Conservation (phyloP, 2,329 filamentous ascomycete genomes). For the Pseudogymnoascus sp. region DNA sequence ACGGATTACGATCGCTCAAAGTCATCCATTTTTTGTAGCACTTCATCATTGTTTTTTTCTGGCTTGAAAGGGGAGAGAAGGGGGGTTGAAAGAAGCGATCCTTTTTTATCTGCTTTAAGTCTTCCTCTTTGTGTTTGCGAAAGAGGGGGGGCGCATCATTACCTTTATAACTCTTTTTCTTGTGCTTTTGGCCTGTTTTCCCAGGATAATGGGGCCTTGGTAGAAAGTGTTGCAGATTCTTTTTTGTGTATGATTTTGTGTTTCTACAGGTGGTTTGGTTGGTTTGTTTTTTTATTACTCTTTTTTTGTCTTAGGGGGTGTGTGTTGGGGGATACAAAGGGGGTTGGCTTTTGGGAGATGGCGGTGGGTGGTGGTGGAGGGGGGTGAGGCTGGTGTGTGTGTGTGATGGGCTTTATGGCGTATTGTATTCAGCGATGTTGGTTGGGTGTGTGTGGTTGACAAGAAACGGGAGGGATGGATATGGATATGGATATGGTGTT, state of each 20-base stretch:
- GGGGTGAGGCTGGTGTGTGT: neutral
- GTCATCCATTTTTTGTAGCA: slow-evolving; percentile 1
- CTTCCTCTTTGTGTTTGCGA: neutral
- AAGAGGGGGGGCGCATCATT: neutral
- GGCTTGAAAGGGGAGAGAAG: neutral
- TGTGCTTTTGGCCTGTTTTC: slow-evolving; percentile 10
- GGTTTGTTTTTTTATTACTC: neutral
- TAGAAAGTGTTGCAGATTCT: neutral
- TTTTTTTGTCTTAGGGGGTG: neutral
- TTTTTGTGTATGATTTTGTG: neutral
- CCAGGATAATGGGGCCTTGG: neutral
- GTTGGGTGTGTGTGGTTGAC: neutral
- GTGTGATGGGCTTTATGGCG: neutral
- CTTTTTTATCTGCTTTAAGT: neutral
- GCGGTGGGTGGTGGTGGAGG: neutral
- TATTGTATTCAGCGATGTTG: neutral
- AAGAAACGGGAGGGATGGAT: neutral
- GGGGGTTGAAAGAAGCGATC: neutral
- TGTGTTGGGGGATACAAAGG: neutral
- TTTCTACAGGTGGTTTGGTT: neutral
- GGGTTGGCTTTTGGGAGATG: neutral
- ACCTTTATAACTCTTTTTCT: neutral
- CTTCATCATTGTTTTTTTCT: neutral
- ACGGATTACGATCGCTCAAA: slow-evolving; percentile 1
- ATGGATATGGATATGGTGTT: slow-evolving; percentile 12